phyloP scores from a whole-genome alignment of 495 filamentous ascomycete species.

The Penicillium turbatum region DNA sequence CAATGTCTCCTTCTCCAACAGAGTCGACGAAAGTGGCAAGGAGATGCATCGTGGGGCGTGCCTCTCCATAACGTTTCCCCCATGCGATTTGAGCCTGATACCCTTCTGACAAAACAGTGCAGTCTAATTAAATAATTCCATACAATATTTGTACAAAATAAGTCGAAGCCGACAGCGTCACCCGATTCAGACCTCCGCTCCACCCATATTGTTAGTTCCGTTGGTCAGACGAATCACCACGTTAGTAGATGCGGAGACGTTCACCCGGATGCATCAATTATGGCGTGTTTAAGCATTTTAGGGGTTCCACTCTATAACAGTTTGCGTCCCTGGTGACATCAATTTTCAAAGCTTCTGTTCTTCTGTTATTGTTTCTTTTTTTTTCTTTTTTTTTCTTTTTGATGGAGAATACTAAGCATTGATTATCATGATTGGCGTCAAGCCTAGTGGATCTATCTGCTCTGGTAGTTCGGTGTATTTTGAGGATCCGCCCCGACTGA shows the following conservation, averaged over 20 bases:
- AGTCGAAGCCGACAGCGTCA: conserved; percentile 7
- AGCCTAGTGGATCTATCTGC: neutral
- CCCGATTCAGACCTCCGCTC: conserved; percentile 2
- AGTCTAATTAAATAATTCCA: neutral
- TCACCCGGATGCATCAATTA: conserved; percentile 33
- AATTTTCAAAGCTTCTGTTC: neutral
- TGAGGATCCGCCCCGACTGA: neutral
- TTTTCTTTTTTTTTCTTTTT: neutral
- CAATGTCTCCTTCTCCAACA: conserved; percentile 11
- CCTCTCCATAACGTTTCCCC: conserved; percentile 13
- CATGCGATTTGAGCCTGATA: neutral
- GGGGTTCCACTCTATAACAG: conserved; percentile 6
- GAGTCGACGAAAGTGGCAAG: conserved; percentile 21
- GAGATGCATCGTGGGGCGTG: conserved; percentile 19
- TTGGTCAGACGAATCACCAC: conserved; percentile 19
- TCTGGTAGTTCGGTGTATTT: neutral
- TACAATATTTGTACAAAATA: neutral
- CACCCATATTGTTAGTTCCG: conserved; percentile 2
- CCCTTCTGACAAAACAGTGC: neutral
- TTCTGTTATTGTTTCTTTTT: neutral
- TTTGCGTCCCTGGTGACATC: conserved; percentile 29
- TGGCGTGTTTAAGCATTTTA: conserved; percentile 31
- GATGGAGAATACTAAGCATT: neutral
- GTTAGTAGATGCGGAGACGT: conserved; percentile 11
- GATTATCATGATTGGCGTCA: neutral